Percentiles rank a stretch among this genome's conserved stretches.
Evolutionary conservation across 768 basidiomycete genomes (phyloP).

Genomic region (Hysterangium stoloniferum): DNA sequence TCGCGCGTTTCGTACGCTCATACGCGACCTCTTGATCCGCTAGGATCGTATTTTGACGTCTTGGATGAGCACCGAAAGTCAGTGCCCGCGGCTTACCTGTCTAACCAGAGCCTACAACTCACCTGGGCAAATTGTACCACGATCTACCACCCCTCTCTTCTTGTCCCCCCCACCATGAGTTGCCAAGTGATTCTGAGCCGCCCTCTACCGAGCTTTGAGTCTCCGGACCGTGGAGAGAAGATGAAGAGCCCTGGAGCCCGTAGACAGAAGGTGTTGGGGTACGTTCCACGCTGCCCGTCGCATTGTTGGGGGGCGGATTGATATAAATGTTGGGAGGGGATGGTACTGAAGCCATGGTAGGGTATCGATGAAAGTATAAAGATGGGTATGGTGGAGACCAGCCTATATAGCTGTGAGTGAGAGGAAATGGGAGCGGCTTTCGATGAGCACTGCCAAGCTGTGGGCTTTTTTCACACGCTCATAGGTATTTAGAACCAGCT

Average conservation of each 20-base stretch:
- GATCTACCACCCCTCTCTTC: neutral
- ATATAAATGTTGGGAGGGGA: too few species aligned
- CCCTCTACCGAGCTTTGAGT: neutral
- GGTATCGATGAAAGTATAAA: too few species aligned
- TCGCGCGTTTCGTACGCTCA: constrained; percentile 23
- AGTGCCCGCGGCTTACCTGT: neutral
- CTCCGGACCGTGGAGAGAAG: neutral
- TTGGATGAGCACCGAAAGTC: too few species aligned
- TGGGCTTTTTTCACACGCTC: too few species aligned
- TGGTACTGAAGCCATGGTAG: too few species aligned
- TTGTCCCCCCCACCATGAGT: neutral
- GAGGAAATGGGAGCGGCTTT: too few species aligned
- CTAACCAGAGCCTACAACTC: neutral
- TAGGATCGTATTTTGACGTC: constrained; percentile 28
- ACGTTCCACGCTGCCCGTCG: neutral
- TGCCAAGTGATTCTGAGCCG: neutral
- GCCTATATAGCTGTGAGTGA: too few species aligned
- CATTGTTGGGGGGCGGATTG: neutral
- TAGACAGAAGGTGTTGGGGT: neutral
- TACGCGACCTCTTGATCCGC: constrained; percentile 34
- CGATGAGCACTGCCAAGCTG: too few species aligned
- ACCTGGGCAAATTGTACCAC: constrained; percentile 1
- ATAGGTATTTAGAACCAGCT: too few species aligned
- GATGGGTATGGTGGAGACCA: too few species aligned
- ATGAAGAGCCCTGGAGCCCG: neutral